phyloP scores from a whole-genome alignment of 2,329 filamentous ascomycete genomes.

The Aspergillus luchuensis region DNA sequence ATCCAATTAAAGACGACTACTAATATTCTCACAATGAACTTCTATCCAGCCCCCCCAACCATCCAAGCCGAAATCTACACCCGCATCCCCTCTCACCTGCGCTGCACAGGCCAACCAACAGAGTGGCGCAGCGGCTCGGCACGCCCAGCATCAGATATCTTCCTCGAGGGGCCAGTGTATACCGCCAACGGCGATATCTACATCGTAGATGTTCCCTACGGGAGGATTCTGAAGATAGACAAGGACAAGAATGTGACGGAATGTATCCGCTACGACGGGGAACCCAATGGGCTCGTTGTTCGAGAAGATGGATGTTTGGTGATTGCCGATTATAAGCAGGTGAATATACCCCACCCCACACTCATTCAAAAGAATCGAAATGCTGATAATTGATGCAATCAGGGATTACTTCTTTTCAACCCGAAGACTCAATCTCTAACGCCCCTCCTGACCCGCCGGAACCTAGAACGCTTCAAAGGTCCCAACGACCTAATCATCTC shows the following conservation, averaged over 20 bases:
- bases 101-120: not conserved
- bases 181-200: not conserved
- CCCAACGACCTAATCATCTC: not conserved
- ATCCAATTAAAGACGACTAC: too few relatives aligned
- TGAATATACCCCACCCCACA: too few relatives aligned
- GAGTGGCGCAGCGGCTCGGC: not conserved
- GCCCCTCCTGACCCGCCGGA: not conserved
- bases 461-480: not conserved
- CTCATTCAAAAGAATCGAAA: not conserved
- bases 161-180: not conserved
- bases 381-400: not conserved
- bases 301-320: too few relatives aligned
- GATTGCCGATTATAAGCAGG: too few relatives aligned
- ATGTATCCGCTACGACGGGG: not conserved
- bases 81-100: not conserved
- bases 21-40: too few relatives aligned
- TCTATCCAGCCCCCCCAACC: slow-evolving; percentile 2
- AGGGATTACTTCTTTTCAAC: not conserved
- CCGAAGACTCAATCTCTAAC: not conserved
- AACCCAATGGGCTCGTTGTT: not conserved
- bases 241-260: not conserved
- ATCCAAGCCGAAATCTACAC: not conserved
- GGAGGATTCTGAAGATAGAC: not conserved
- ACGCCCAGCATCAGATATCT: not conserved
- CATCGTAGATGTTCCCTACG: slow-evolving; percentile 2